These are phyloP conservation scores for Toxicodendron radicans DNA, from an alignment of 345 rosid genomes.

Conservation along the genomic window DNA sequence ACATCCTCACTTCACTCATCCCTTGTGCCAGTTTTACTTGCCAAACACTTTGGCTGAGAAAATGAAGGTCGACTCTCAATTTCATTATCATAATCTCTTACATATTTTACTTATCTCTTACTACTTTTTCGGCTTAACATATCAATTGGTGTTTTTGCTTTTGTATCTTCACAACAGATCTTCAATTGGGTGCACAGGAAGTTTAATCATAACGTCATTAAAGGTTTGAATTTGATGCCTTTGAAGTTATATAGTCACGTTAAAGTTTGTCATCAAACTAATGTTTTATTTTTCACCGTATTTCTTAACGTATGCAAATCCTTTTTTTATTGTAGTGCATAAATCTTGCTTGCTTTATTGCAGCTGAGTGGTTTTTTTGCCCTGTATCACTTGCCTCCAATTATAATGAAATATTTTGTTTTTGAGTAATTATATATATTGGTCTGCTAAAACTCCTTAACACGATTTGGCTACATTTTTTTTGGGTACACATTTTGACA, in stretches of 20 bases:
- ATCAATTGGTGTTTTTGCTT: neutral
- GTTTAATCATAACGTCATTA: conserved; percentile 56
- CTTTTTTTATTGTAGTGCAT: too few relatives aligned
- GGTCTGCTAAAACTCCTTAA: too few relatives aligned
- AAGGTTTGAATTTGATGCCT: conserved; percentile 44
- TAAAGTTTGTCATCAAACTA: too few relatives aligned
- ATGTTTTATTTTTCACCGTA: too few relatives aligned
- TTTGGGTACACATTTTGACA: neutral
- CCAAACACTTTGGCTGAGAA: conserved; percentile 25
- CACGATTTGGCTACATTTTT: neutral
- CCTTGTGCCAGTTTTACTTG: conserved; percentile 15
- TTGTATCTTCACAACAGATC: conserved; percentile 44
- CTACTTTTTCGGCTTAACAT: neutral
- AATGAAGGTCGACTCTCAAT: conserved; percentile 49
- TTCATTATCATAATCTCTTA: neutral
- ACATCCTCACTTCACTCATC: neutral
- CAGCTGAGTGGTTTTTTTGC: neutral
- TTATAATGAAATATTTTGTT: neutral
- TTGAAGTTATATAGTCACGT: neutral
- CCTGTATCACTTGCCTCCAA: neutral
- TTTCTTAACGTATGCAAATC: too few relatives aligned
- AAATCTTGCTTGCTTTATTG: neutral
- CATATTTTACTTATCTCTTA: neutral
- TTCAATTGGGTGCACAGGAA: conserved; percentile 89
- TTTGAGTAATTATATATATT: too few relatives aligned